Conservation (phyloP, 169 alveolate genomes). For the Eimeria falciformis region DNA sequence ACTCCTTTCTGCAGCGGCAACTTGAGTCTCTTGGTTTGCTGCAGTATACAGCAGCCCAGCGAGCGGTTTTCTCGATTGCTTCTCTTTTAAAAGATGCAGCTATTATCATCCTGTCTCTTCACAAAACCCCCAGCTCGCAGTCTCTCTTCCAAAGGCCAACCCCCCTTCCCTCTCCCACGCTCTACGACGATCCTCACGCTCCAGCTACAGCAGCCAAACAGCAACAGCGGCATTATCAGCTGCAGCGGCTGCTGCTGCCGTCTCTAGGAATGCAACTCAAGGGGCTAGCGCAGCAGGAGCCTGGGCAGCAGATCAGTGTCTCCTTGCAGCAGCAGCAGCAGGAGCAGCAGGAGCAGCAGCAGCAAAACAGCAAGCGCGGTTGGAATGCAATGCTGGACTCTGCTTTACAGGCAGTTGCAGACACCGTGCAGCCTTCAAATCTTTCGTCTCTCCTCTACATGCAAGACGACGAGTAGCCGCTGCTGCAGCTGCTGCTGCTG, state of each 20-base stretch:
- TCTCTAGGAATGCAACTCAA: background rate
- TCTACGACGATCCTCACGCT: background rate
- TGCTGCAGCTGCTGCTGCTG: background rate
- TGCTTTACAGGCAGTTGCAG: background rate
- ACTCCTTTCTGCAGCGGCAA: background rate
- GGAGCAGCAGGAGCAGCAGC: slow-evolving; percentile 3
- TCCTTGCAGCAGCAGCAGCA: background rate
- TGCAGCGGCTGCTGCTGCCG: slow-evolving; percentile 30
- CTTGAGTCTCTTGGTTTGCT: background rate
- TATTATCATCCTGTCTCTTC: background rate
- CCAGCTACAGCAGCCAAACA: background rate
- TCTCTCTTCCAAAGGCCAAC: background rate
- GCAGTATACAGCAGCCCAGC: background rate
- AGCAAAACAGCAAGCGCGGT: no score
- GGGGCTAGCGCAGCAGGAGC: background rate
- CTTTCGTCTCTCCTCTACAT: no score
- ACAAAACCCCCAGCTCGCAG: background rate
- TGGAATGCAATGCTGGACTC: background rate
- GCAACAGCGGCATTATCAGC: background rate
- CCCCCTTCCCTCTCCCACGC: slow-evolving; percentile 2
- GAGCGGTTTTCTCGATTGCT: background rate
- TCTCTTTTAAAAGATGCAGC: background rate
- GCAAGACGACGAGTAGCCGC: background rate
- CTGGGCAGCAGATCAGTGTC: background rate
- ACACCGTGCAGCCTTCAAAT: no score